These are phyloP conservation scores for Fragaria vesca DNA, from an alignment of 306 rosid species.

Conservation along the genomic window DNA sequence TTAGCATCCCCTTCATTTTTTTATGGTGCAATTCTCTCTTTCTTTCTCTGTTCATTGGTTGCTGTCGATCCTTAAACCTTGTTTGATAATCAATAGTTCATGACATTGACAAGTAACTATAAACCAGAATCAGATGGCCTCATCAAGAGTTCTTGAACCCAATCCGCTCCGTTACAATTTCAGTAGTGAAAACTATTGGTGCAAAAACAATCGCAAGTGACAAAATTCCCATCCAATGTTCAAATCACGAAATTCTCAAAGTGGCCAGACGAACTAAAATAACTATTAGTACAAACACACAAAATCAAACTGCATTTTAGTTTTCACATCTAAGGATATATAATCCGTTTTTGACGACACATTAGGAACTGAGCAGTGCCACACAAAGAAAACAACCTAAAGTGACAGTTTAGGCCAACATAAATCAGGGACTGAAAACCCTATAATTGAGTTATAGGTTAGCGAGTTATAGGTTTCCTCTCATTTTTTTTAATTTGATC, in stretches of 20 bases:
- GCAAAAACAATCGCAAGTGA: too few species aligned
- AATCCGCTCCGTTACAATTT: background rate
- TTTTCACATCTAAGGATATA: too few species aligned
- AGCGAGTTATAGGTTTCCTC: too few species aligned
- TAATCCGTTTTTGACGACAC: background rate
- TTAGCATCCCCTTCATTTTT: background rate
- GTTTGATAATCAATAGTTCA: background rate
- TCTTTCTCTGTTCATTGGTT: background rate
- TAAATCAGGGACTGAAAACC: background rate
- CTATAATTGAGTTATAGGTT: too few species aligned
- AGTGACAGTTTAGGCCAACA: background rate
- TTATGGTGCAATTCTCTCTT: background rate
- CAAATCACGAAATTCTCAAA: too few species aligned
- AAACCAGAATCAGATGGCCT: too few species aligned
- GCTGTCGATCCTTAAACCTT: background rate
- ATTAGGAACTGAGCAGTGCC: background rate
- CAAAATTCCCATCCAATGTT: too few species aligned
- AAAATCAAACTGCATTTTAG: background rate
- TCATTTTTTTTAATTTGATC: too few species aligned
- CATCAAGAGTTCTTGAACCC: background rate
- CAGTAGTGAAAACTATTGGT: background rate
- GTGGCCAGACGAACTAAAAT: too few species aligned
- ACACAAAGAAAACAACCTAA: too few species aligned
- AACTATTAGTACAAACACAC: background rate
- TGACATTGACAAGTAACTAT: too few species aligned